Percentiles rank a stretch among this genome's conserved stretches.
Conservation (phyloP, 139 green algal genomes). For the Spirogloea muscicola region DNA sequence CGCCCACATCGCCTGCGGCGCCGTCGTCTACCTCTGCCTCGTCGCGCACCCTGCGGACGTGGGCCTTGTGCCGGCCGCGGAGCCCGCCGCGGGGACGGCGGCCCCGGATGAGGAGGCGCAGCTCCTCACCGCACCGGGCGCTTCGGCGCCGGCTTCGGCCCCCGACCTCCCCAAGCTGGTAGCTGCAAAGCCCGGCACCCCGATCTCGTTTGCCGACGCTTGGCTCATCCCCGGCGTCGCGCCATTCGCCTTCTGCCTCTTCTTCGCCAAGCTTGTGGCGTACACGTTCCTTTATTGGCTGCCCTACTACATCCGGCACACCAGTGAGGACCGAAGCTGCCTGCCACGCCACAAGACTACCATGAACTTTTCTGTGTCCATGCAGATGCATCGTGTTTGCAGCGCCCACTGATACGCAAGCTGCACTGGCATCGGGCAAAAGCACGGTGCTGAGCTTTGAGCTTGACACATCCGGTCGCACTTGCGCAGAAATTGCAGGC, state of each 20-base stretch:
- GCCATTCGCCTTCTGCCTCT: constrained; percentile 82
- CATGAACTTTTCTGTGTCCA: too few relatives aligned
- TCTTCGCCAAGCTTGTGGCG: constrained; percentile 95
- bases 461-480: too few relatives aligned
- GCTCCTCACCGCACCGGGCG: too few relatives aligned
- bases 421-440: too few relatives aligned
- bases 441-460: too few relatives aligned
- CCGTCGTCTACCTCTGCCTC: constrained; percentile 57
- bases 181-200: too few relatives aligned
- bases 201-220: constrained; percentile 72
- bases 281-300: constrained; percentile 99
- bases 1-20: constrained; percentile 28
- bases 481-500: constrained; percentile 43
- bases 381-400: too few relatives aligned
- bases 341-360: not conserved
- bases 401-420: too few relatives aligned
- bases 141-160: too few relatives aligned
- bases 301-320: constrained; percentile 87
- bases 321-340: too few relatives aligned
- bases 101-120: not conserved
- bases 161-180: too few relatives aligned
- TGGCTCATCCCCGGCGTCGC: constrained; percentile 84
- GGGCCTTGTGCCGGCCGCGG: constrained; percentile 45
- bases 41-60: constrained; percentile 77
- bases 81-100: not conserved